Evolutionary conservation across 2,329 filamentous ascomycete genomes (phyloP).

Genomic region (Emericellopsis atlantica): DNA sequence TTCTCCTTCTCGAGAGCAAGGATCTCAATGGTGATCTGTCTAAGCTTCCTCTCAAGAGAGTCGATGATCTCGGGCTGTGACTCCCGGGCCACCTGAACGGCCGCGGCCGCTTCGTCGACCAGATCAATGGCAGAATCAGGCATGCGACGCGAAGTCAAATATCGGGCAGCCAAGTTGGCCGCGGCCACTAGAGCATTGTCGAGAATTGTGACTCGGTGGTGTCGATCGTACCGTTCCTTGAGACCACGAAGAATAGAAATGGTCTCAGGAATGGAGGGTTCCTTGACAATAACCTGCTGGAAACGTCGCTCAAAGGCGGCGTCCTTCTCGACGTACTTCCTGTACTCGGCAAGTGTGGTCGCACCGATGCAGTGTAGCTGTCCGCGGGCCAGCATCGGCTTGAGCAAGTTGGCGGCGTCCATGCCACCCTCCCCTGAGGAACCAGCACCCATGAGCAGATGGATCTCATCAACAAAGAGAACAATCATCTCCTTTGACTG

Average conservation of each 20-base stretch:
- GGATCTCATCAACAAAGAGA: constrained; percentile 96
- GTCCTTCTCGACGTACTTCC: constrained; percentile 99
- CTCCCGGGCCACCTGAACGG: constrained; percentile 89
- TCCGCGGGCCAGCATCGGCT: constrained; percentile 94
- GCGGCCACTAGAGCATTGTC: constrained; percentile 87
- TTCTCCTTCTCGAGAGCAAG: constrained; percentile 89
- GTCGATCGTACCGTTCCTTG: constrained; percentile 96
- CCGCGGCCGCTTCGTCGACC: constrained; percentile 90
- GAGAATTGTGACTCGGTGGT: constrained; percentile 93
- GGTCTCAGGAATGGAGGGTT: constrained; percentile 78
- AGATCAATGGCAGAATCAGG: constrained; percentile 95
- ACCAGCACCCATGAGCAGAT: constrained; percentile 95
- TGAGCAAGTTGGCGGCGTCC: constrained; percentile 95
- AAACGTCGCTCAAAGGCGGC: constrained; percentile 96
- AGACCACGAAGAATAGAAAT: constrained; percentile 96
- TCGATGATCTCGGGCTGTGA: constrained; percentile 95
- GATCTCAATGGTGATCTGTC: constrained; percentile 94
- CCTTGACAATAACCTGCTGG: constrained; percentile 95
- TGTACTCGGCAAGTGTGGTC: constrained; percentile 87
- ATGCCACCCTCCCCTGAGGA: constrained; percentile 92
- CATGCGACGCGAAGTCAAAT: constrained; percentile 79
- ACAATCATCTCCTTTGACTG: constrained; percentile 94
- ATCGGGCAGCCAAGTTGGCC: constrained; percentile 84
- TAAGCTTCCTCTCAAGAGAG: constrained; percentile 78
- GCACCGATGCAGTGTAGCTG: constrained; percentile 97